phyloP scores from a whole-genome alignment of 2,329 filamentous ascomycete species.

The Colletotrichum truncatum region DNA sequence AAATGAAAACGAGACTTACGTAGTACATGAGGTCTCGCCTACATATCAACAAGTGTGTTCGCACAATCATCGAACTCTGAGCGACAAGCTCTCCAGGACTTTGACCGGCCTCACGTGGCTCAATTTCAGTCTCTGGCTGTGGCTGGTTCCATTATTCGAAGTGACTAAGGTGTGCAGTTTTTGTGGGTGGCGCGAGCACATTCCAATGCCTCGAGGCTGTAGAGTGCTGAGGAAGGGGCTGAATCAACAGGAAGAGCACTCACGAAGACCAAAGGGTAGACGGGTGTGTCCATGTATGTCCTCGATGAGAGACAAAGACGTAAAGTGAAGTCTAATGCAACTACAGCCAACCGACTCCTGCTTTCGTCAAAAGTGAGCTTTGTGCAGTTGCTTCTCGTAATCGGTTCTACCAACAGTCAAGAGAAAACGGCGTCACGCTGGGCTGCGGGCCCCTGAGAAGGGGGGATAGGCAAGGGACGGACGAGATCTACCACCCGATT shows the following conservation, averaged over 20 bases:
- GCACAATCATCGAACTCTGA: no score
- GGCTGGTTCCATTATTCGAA: neutral
- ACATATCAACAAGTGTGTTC: no score
- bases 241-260: neutral
- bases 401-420: neutral
- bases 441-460: neutral
- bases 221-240: neutral
- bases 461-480: constrained; percentile 4
- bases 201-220: neutral
- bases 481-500: constrained; percentile 17
- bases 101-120: neutral
- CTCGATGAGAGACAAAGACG: neutral
- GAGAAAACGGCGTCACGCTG: constrained; percentile 15
- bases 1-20: no score
- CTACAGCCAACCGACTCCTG: neutral
- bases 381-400: constrained; percentile 8
- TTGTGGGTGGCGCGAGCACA: neutral
- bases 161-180: no score
- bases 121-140: neutral
- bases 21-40: no score
- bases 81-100: no score
- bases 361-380: neutral
- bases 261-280: neutral
- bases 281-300: neutral
- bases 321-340: neutral